A percentile compares a stretch with the other conserved stretches of the same genome.
Conservation (phyloP, 257 asterid species). For the Solanum medicagineum region DNA sequence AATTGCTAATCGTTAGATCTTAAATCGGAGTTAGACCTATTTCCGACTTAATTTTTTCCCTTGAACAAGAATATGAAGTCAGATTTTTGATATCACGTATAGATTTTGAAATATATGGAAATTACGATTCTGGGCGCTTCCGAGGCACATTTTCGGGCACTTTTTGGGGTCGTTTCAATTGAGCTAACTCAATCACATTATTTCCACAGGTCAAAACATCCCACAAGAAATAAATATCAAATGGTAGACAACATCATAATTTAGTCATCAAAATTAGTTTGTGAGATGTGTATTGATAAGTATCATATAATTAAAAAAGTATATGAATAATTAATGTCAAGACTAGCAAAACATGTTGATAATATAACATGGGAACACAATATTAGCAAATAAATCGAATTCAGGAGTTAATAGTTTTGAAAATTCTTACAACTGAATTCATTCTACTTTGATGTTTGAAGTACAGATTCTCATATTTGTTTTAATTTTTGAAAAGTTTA, state of each 20-base stretch:
- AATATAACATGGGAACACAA: background rate
- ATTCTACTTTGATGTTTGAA: background rate
- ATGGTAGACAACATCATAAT: background rate
- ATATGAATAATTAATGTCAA: background rate
- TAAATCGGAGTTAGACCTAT: too few species aligned
- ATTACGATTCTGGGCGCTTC: too few species aligned
- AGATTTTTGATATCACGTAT: too few species aligned
- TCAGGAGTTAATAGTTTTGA: background rate
- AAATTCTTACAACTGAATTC: background rate
- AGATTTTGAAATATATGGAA: too few species aligned
- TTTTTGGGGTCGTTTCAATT: background rate
- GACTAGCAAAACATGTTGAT: background rate
- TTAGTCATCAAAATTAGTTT: background rate
- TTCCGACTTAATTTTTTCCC: too few species aligned
- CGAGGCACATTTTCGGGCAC: too few species aligned
- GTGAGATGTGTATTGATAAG: too few species aligned
- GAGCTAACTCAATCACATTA: slow-evolving; percentile 32
- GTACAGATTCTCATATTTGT: background rate
- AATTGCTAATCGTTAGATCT: too few species aligned
- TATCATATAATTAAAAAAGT: too few species aligned
- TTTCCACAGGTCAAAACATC: slow-evolving; percentile 40
- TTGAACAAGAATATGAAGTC: too few species aligned
- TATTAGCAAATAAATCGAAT: background rate
- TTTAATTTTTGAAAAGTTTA: background rate
- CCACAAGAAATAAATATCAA: slow-evolving; percentile 23